Conservation (phyloP, 2,329 filamentous ascomycete species). For the Amesomyces nigricolor region DNA sequence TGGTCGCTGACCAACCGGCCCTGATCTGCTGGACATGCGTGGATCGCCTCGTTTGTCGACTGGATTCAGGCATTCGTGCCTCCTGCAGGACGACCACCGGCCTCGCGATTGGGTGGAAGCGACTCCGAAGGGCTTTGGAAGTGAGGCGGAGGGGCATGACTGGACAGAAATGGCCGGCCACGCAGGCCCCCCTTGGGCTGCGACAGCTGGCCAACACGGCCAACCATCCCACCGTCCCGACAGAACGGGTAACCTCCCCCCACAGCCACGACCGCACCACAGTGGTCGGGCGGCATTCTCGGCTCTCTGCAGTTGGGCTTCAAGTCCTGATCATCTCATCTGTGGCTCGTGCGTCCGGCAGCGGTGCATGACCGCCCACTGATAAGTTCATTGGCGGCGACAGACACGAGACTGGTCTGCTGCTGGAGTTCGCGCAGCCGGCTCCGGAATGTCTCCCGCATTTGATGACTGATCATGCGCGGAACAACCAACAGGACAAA, state of each 20-base stretch:
- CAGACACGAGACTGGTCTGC: constrained; percentile 15
- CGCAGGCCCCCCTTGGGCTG: constrained; percentile 17
- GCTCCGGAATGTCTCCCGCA: too few relatives aligned
- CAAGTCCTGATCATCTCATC: constrained; percentile 4
- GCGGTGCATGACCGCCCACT: constrained; percentile 13
- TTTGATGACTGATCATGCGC: too few relatives aligned
- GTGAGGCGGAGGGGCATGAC: constrained; percentile 23
- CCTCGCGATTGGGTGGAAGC: constrained; percentile 19
- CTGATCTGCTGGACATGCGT: constrained; percentile 16
- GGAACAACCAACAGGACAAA: too few relatives aligned
- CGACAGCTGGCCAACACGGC: neutral
- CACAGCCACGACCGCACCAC: neutral
- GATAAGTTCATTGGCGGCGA: constrained; percentile 17
- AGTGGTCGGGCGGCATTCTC: constrained; percentile 14
- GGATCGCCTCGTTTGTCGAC: constrained; percentile 21
- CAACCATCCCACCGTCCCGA: constrained; percentile 1
- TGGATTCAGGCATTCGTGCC: constrained; percentile 16
- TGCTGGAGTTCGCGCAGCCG: neutral
- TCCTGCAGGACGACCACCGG: constrained; percentile 20
- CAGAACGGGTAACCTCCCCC: neutral
- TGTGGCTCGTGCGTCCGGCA: constrained; percentile 11
- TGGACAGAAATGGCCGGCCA: constrained; percentile 19
- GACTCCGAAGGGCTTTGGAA: neutral
- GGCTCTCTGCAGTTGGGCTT: constrained; percentile 15
- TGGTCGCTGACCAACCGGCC: neutral